A percentile compares a stretch with the other conserved stretches of the same genome.
These are phyloP conservation scores for Diaporthe ilicicola DNA, from an alignment of 2,329 filamentous ascomycete species.

Conservation along the genomic window DNA sequence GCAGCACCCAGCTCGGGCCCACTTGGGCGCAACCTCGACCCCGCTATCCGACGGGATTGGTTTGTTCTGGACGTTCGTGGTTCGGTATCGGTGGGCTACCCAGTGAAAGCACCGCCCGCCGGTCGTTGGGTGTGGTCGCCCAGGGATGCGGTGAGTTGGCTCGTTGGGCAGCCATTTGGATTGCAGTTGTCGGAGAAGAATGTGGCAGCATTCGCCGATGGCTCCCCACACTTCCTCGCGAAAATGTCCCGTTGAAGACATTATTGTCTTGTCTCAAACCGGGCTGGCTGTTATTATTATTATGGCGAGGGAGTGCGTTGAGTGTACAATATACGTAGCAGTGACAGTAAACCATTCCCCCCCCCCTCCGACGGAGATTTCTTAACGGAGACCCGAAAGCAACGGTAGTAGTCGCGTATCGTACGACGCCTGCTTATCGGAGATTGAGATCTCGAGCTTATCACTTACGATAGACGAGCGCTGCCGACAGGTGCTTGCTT, in stretches of 20 bases:
- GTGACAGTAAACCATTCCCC: no score
- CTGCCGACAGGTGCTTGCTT: background rate
- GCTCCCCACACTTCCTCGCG: background rate
- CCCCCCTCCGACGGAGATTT: background rate
- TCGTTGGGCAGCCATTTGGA: background rate
- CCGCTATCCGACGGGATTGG: background rate
- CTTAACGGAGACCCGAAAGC: background rate
- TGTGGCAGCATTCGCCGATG: background rate
- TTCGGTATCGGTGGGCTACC: background rate
- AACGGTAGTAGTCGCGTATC: slow-evolving; percentile 18
- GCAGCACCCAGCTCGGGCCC: background rate
- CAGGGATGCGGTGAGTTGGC: slow-evolving; percentile 13
- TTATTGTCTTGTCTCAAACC: background rate
- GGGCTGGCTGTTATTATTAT: background rate
- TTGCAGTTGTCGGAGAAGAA: no score
- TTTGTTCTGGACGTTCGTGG: background rate
- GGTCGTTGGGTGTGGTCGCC: background rate
- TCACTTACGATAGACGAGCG: background rate
- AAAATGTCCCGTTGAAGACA: background rate
- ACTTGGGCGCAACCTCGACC: background rate
- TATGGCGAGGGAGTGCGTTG: background rate
- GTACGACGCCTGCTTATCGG: background rate
- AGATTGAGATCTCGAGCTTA: slow-evolving; percentile 15
- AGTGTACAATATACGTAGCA: background rate
- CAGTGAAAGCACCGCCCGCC: slow-evolving; percentile 2